Base-by-base conservation (phyloP, 1,139 yeast species). In the Nakaseomyces bracarensis region DNA sequence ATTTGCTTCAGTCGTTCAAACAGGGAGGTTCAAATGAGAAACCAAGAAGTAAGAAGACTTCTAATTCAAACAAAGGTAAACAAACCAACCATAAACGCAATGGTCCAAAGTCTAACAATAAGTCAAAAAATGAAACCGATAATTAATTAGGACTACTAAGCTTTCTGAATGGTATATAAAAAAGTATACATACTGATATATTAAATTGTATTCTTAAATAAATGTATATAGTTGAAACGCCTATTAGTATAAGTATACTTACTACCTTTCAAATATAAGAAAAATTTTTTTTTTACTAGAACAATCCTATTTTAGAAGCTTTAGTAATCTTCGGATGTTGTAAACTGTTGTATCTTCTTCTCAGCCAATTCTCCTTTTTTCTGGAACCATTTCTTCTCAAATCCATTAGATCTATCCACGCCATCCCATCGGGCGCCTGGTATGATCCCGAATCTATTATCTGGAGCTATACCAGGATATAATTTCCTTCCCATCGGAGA, bases 351-450 rank as follows among this genome's bases (percentile, higher is more conserved):
- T 4, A 28, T 15, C 9, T 15, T 19, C 13, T 29, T 21, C 15
- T 22, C 33, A 11, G 36, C 6, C 9, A 33, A 44, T 41, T 78
- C 81, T 25, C 67, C 70, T 43, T 75, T 74, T 48, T 71, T 74
- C 30, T 72, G 67, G 55, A 84, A 70, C 69, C 83, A 72, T 47
- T 71, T 66, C 39, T 66, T 67, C 57, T 89, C 97, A 62, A 83
- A 89, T n/a, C 96, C 96, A 57, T 82, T 89, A 0, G 94, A 77
- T 46, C 97, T 67, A 61, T 86, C 93, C 0, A 87, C 79, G 0
- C 97, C 97, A 59, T 89, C 97, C 97, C 97, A 89, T 44, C 85
- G 68, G 50, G 70, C 68, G 0, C 97, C 96, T 0, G 96, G 95
- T 4, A 66, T 65, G 15, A 89, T 79, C 3, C 73, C 73, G 61